Evolutionary conservation across 2,329 filamentous ascomycete genomes (phyloP), one percentile per base, ranked within the genome.

Genomic region (Epicoccum nigrum): DNA sequence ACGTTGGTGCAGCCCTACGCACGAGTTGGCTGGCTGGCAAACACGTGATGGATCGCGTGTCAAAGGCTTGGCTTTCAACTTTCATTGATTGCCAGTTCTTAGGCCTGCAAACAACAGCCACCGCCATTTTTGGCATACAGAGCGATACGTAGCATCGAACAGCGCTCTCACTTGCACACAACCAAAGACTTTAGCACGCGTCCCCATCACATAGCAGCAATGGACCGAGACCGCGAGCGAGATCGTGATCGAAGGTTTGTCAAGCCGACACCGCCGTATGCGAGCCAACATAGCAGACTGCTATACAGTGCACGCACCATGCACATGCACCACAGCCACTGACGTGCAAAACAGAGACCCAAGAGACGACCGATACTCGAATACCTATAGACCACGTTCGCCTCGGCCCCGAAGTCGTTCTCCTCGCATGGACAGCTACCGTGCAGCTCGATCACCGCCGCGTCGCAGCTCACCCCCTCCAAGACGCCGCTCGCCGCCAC

Each of bases 241-340:
- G 74, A 75, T 50, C 63, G 73, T 50, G 74, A 77, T 52, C 69
- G 75, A 65, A 77, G 76, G 76, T 77, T 68, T 67, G 74, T 74
- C 52, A 46, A 56, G 56, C 59, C 58, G 47, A 52, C 19, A 44
- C 30, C 49, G 56, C 38, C 50, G 53, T 56, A 51, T 55, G 35
- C 49, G 49, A 37, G 49, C 43, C 49, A 46, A 46, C 38, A 21
- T 13, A 43, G 49, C 49, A 42, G 7, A 7, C 21, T 35, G 27
- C 43, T 42, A 21, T 44, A 32, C 41, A 27, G 40, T 49, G 50
- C 44, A 49, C 34, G 40, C 45, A 49, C 46, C 30, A 34, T 42
- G 45, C 34, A 44, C 45, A 31, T 3, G 2, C 6, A 17, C 25
- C 23, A 32, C 20, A 46, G 42, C 32, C 31, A 16, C 48, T 51